Conservation (phyloP, 805 yeast genomes). For the Teunomyces cretensis region DNA sequence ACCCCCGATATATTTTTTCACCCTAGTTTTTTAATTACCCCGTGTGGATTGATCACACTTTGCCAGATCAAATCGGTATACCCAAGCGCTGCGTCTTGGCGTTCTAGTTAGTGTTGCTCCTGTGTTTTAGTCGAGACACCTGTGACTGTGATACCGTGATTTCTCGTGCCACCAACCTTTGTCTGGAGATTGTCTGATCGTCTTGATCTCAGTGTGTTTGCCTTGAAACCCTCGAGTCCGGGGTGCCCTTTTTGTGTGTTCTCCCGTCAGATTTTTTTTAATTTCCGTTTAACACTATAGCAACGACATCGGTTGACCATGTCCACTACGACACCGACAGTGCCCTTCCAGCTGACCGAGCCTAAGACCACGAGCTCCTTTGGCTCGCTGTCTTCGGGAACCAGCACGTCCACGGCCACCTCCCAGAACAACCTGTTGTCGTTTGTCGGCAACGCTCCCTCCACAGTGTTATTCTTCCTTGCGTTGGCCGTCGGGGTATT, state of each 20-base stretch:
- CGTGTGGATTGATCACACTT: conserved; percentile 1
- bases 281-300: too few relatives aligned
- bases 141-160: too few relatives aligned
- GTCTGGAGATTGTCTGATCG: too few relatives aligned
- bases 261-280: too few relatives aligned
- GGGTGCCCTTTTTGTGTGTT: too few relatives aligned
- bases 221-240: too few relatives aligned
- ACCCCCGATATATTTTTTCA: neutral
- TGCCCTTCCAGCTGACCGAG: neutral
- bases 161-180: too few relatives aligned
- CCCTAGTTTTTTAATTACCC: neutral
- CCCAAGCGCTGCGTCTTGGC: neutral
- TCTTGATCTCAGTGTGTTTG: too few relatives aligned
- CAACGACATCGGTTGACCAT: neutral
- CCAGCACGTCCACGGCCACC: neutral
- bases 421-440: conserved; percentile 10
- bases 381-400: neutral
- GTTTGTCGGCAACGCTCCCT: conserved; percentile 51
- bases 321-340: neutral
- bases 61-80: too few relatives aligned
- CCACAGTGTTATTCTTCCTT: conserved; percentile 61
- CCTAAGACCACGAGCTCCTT: neutral
- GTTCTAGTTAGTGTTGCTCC: too few relatives aligned
- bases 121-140: too few relatives aligned
- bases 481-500: conserved; percentile 62